phyloP scores from a whole-genome alignment of 192 early-diverging fungal genomes.

The Pilobolus umbonatus region DNA sequence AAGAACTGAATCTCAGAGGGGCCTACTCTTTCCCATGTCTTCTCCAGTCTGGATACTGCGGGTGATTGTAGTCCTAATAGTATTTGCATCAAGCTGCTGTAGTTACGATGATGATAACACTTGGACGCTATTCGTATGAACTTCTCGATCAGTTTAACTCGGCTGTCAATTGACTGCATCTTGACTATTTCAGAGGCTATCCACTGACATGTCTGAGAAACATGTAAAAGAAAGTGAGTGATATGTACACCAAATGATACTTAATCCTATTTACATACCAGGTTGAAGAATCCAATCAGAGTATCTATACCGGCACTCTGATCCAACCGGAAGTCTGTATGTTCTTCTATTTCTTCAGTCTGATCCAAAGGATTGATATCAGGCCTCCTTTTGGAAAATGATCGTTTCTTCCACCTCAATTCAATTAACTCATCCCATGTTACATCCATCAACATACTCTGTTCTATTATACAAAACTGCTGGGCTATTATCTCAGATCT shows the following conservation, averaged over 20 bases:
- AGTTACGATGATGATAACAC: slow-evolving; percentile 56
- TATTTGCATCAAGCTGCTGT: slow-evolving; percentile 55
- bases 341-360: slow-evolving; percentile 12
- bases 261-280: slow-evolving; percentile 6
- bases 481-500: slow-evolving; percentile 51
- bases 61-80: slow-evolving; percentile 53
- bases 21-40: slow-evolving; percentile 49
- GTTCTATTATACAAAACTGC: slow-evolving; percentile 51
- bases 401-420: slow-evolving; percentile 36
- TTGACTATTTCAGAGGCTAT: slow-evolving; percentile 54
- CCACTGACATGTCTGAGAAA: slow-evolving; percentile 48
- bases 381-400: not conserved
- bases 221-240: slow-evolving; percentile 7
- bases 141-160: slow-evolving; percentile 55
- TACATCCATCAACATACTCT: slow-evolving; percentile 41
- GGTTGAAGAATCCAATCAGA: slow-evolving; percentile 26
- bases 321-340: not conserved
- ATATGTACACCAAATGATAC: no score
- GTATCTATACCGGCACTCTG: slow-evolving; percentile 11
- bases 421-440: slow-evolving; percentile 55
- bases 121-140: slow-evolving; percentile 60
- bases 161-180: slow-evolving; percentile 33
- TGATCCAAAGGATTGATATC: not conserved
- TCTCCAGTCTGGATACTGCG: slow-evolving; percentile 44
- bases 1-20: slow-evolving; percentile 41